Conservation (phyloP, 2,329 filamentous ascomycete species). For the Scedosporium dehoogii region DNA sequence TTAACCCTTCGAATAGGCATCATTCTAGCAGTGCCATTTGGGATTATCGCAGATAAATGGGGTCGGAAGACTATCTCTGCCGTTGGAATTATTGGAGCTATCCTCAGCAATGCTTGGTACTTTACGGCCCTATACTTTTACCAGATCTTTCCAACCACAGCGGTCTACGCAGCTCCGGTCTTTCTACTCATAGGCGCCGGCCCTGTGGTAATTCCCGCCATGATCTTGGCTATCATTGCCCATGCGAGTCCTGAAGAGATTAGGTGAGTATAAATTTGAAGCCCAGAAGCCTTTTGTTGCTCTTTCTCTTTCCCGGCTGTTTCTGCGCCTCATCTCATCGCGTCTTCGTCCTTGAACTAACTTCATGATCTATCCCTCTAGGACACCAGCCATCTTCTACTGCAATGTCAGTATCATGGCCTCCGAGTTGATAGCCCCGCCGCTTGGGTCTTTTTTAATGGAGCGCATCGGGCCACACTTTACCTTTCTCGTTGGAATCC, state of each 20-base stretch:
- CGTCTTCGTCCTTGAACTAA: not conserved
- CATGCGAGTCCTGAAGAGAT: constrained; percentile 4
- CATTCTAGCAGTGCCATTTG: constrained; percentile 8
- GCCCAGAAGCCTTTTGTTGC: no score
- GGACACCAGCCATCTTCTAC: constrained; percentile 8
- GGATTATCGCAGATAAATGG: constrained; percentile 8
- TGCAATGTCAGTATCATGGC: not conserved
- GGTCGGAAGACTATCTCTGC: constrained; percentile 5
- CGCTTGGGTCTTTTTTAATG: constrained; percentile 6
- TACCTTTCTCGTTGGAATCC: constrained; percentile 5
- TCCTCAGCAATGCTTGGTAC: constrained; percentile 4
- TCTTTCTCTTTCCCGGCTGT: not conserved
- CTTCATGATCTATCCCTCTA: not conserved
- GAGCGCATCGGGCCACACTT: constrained; percentile 5
- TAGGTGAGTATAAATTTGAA: constrained; percentile 1
- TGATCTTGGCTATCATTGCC: constrained; percentile 9
- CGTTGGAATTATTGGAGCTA: constrained; percentile 5
- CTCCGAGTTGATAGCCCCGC: constrained; percentile 8
- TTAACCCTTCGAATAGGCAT: constrained; percentile 3
- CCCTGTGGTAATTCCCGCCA: constrained; percentile 6
- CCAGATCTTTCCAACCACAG: constrained; percentile 2
- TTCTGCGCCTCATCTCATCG: not conserved
- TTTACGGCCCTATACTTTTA: constrained; percentile 8
- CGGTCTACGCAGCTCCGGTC: constrained; percentile 7
- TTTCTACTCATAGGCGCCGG: constrained; percentile 9